These are phyloP conservation scores for Aspergillus niger DNA, from an alignment of 2,329 filamentous ascomycete genomes.

Conservation along the genomic window DNA sequence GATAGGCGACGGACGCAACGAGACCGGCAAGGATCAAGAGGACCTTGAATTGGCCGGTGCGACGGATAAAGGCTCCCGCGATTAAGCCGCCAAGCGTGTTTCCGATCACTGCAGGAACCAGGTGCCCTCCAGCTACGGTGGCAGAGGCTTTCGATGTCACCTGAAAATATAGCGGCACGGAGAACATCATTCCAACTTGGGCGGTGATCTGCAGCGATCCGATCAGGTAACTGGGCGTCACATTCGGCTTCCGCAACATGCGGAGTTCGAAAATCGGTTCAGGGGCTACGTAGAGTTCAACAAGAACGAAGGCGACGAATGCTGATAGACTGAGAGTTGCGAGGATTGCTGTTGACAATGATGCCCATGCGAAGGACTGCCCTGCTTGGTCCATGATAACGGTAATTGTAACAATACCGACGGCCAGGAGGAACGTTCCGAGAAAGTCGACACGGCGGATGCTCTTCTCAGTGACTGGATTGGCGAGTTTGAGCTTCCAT, in stretches of 20 bases:
- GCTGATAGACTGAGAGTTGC: conserved; percentile 15
- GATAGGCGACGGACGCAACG: conserved; percentile 54
- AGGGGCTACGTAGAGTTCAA: conserved; percentile 34
- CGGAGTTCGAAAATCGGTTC: conserved; percentile 41
- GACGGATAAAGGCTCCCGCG: conserved; percentile 59
- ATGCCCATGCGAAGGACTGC: conserved; percentile 39
- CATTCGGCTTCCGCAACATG: conserved; percentile 36
- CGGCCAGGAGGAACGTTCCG: conserved; percentile 53
- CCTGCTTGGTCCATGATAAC: conserved; percentile 55
- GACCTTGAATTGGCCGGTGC: conserved; percentile 61
- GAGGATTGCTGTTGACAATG: conserved; percentile 24
- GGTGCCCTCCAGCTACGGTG: conserved; percentile 60
- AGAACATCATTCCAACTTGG: conserved; percentile 66
- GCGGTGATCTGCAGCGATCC: conserved; percentile 57
- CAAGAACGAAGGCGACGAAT: conserved; percentile 29
- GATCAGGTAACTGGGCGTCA: conserved; percentile 42
- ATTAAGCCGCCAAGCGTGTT: conserved; percentile 66
- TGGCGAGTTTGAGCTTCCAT: conserved; percentile 41
- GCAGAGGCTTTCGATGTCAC: conserved; percentile 60
- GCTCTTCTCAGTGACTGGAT: conserved; percentile 25
- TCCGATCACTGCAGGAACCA: conserved; percentile 68
- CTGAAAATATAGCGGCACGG: conserved; percentile 70
- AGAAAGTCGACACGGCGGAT: conserved; percentile 61
- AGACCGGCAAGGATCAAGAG: conserved; percentile 56
- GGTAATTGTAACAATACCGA: conserved; percentile 48